Conservation (phyloP, 129 eudicot genomes). For the Centaurea solstitialis region DNA sequence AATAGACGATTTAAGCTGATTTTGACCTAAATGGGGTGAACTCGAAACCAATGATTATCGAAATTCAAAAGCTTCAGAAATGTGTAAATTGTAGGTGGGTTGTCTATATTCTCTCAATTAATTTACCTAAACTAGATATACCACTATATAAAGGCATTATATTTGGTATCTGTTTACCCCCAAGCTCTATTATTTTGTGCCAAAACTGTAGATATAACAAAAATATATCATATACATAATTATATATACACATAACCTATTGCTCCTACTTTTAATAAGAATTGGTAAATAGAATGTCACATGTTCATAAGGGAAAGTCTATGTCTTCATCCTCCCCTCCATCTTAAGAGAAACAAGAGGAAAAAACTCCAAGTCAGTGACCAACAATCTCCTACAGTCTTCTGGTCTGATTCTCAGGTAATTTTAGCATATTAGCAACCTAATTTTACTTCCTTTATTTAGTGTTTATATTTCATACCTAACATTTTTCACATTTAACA, state of each 20-base stretch:
- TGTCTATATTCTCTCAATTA: background rate
- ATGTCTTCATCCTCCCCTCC: background rate
- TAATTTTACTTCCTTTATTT: background rate
- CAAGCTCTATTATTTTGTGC: background rate
- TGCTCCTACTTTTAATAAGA: slow-evolving; percentile 1
- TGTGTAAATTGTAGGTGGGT: background rate
- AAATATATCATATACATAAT: background rate
- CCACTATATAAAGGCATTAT: slow-evolving; percentile 6
- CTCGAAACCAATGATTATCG: background rate
- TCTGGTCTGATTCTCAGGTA: slow-evolving; percentile 2
- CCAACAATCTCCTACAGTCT: background rate
- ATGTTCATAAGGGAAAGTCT: background rate
- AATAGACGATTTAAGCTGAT: too few relatives aligned
- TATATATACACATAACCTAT: background rate
- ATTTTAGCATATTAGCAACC: background rate
- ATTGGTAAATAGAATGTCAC: slow-evolving; percentile 1
- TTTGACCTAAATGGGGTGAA: too few relatives aligned
- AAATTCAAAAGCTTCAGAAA: background rate
- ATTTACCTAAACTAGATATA: background rate
- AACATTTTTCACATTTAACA: background rate
- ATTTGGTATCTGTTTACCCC: background rate
- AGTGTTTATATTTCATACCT: background rate
- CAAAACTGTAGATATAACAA: slow-evolving; percentile 8
- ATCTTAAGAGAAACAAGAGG: background rate
- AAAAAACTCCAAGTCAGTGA: background rate